A percentile compares a stretch with the other conserved stretches of the same genome.
These are phyloP conservation scores for Pseudoperonospora humuli DNA, from an alignment of 352 stramenopile genomes.

Conservation along the genomic window DNA sequence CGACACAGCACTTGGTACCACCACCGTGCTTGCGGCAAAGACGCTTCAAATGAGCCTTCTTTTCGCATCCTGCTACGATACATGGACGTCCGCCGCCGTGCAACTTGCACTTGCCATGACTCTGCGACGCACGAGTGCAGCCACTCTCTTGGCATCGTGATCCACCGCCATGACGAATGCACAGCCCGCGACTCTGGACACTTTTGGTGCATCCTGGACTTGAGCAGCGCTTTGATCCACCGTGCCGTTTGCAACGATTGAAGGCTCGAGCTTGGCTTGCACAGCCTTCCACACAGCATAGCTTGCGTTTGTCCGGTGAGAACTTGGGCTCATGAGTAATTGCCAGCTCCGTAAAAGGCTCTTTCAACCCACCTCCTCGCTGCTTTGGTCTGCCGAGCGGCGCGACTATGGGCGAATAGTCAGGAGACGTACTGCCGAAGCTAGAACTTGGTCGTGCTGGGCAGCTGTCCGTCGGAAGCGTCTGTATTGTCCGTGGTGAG, in stretches of 20 bases:
- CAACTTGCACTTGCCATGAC: conserved; percentile 62
- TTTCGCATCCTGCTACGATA: conserved; percentile 62
- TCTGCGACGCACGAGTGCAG: conserved; percentile 54
- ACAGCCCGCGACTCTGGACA: conserved; percentile 63
- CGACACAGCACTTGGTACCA: conserved; percentile 67
- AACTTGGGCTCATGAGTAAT: conserved; percentile 34
- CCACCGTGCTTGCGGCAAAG: conserved; percentile 80
- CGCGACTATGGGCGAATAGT: not conserved
- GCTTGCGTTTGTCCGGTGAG: conserved; percentile 59
- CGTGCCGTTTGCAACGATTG: conserved; percentile 80
- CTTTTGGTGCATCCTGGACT: conserved; percentile 66
- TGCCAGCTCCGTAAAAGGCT: conserved; percentile 18
- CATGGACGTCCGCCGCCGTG: conserved; percentile 46
- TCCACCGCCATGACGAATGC: conserved; percentile 63
- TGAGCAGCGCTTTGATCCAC: conserved; percentile 78
- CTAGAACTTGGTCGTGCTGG: not conserved
- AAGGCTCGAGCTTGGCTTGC: conserved; percentile 75
- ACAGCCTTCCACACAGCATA: conserved; percentile 69
- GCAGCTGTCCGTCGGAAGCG: conserved; percentile 4
- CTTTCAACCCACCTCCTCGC: conserved; percentile 8
- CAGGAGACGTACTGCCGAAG: not conserved
- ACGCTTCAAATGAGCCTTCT: conserved; percentile 77
- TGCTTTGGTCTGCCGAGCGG: conserved; percentile 7
- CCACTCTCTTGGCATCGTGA: conserved; percentile 62
- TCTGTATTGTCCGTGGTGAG: not conserved